Conservation (phyloP, 2,329 filamentous ascomycete species). For the Coniosporium tulheliwenetii region DNA sequence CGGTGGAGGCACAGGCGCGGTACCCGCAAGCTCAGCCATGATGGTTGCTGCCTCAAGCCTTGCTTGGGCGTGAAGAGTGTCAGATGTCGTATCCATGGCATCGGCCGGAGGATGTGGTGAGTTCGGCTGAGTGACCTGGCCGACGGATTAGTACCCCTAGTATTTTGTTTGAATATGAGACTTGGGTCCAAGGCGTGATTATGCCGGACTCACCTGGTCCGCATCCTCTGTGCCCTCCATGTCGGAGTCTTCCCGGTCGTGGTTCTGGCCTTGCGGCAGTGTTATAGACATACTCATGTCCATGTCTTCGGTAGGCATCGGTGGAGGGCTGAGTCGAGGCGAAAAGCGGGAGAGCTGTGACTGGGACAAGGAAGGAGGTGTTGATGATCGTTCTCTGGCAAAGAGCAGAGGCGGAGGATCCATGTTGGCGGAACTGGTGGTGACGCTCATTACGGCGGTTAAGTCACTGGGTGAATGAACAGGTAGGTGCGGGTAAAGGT, state of each 20-base stretch:
- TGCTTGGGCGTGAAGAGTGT: too few relatives aligned
- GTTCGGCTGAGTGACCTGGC: too few relatives aligned
- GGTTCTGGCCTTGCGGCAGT: slow-evolving; percentile 15
- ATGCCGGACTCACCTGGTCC: too few relatives aligned
- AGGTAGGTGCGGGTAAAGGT: too few relatives aligned
- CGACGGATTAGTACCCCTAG: too few relatives aligned
- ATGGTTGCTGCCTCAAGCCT: too few relatives aligned
- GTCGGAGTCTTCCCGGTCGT: slow-evolving; percentile 19
- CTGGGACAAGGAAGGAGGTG: slow-evolving; percentile 2
- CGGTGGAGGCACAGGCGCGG: too few relatives aligned
- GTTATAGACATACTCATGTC: slow-evolving; percentile 19
- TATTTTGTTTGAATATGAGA: too few relatives aligned
- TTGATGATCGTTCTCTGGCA: background rate
- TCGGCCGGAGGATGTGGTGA: too few relatives aligned
- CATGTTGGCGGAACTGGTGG: slow-evolving; percentile 13
- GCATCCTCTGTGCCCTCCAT: slow-evolving; percentile 4
- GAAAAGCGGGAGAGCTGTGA: slow-evolving; percentile 6
- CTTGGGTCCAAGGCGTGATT: too few relatives aligned
- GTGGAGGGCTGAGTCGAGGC: slow-evolving; percentile 9
- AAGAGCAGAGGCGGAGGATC: slow-evolving; percentile 21
- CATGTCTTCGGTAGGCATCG: slow-evolving; percentile 9
- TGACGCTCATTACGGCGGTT: slow-evolving; percentile 19
- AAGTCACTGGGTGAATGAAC: background rate
- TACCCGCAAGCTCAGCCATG: too few relatives aligned
- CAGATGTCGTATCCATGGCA: too few relatives aligned